These are phyloP conservation scores for Vanderwaltozyma verrucispora DNA, from an alignment of 805 yeast genomes.

Conservation along the genomic window DNA sequence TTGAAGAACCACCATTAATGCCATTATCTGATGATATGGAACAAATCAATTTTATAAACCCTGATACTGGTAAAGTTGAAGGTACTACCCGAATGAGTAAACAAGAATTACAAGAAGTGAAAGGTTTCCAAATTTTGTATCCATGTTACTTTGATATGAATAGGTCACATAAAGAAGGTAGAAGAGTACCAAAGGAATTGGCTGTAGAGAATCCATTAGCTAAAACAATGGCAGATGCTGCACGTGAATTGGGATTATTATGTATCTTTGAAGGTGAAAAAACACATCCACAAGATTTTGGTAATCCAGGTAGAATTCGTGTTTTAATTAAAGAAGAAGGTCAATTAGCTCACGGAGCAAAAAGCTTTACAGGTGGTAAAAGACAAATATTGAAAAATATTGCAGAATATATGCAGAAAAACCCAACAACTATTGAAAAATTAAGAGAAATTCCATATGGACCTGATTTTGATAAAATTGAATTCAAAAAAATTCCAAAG, in stretches of 20 bases:
- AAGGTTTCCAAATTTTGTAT: constrained; percentile 63
- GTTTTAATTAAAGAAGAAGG: constrained; percentile 52
- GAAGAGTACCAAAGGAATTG: constrained; percentile 57
- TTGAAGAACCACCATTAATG: constrained; percentile 23
- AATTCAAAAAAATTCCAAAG: constrained; percentile 51
- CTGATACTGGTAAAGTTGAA: constrained; percentile 23
- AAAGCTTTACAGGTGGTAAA: constrained; percentile 35
- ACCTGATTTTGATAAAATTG: constrained; percentile 46
- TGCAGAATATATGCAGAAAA: constrained; percentile 47
- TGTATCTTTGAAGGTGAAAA: constrained; percentile 66
- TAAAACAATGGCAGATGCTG: constrained; percentile 68
- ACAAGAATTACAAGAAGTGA: constrained; percentile 54
- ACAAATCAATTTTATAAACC: constrained; percentile 18
- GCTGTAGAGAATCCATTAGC: constrained; percentile 89
- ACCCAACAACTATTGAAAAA: constrained; percentile 61
- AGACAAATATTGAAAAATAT: constrained; percentile 54
- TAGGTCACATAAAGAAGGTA: constrained; percentile 69
- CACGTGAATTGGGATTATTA: constrained; percentile 26
- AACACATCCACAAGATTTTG: constrained; percentile 92
- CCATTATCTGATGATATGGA: constrained; percentile 9
- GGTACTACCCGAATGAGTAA: constrained; percentile 30
- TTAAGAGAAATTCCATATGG: constrained; percentile 58
- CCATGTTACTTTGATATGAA: constrained; percentile 87
- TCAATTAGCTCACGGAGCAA: constrained; percentile 25
- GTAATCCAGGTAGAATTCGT: constrained; percentile 94